phyloP scores from a whole-genome alignment of 2,329 filamentous ascomycete genomes.

The Xylaria sp. region DNA sequence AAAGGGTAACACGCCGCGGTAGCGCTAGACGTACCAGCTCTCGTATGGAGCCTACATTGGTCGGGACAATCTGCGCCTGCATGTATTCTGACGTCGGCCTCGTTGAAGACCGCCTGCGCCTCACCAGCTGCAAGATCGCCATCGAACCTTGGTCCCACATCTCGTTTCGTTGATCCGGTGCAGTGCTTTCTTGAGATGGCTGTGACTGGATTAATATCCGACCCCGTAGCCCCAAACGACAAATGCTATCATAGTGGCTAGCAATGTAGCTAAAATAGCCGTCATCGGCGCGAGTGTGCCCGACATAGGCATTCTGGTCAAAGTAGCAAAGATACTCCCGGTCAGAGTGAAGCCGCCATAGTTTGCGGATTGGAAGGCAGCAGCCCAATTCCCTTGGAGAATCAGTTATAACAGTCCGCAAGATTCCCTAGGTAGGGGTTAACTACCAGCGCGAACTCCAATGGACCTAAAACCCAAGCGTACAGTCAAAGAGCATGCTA shows the following conservation, averaged over 20 bases:
- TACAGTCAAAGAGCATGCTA: neutral
- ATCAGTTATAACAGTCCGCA: neutral
- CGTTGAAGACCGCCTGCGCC: too few species aligned
- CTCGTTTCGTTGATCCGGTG: too few species aligned
- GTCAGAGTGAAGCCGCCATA: neutral
- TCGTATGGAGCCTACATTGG: neutral
- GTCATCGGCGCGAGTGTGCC: neutral
- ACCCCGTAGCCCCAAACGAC: neutral
- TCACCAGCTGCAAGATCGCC: too few species aligned
- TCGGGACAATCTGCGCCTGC: too few species aligned
- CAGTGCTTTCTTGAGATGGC: neutral
- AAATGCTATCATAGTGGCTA: neutral
- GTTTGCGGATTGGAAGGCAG: neutral
- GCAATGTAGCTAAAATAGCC: neutral
- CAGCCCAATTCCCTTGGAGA: neutral
- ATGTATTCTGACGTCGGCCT: too few species aligned
- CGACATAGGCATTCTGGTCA: neutral
- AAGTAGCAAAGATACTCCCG: neutral
- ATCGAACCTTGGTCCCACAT: too few species aligned
- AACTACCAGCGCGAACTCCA: neutral
- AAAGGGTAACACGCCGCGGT: neutral
- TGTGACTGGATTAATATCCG: neutral
- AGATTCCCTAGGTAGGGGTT: neutral
- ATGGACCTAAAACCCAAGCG: neutral
- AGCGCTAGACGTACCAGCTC: neutral